Evolutionary conservation across 2,329 filamentous ascomycete genomes (phyloP).

Genomic region (Fusarium irregulare): DNA sequence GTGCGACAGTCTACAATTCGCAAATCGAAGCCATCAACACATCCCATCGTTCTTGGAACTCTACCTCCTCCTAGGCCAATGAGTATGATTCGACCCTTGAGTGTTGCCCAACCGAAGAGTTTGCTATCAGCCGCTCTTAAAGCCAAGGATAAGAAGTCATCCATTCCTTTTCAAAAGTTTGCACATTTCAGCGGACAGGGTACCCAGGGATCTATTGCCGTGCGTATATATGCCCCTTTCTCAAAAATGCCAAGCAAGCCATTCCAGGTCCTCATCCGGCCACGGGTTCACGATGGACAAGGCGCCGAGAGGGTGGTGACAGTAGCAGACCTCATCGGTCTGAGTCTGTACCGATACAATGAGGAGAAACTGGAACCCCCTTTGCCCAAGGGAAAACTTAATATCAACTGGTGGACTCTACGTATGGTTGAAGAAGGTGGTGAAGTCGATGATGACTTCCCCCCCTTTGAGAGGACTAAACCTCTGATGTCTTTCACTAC

Average conservation of each 20-base stretch:
- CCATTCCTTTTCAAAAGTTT: constrained; percentile 80
- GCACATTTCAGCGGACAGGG: constrained; percentile 81
- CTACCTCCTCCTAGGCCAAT: constrained; percentile 78
- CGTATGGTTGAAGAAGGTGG: constrained; percentile 87
- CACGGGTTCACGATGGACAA: constrained; percentile 75
- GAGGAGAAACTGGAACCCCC: constrained; percentile 79
- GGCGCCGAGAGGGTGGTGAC: constrained; percentile 71
- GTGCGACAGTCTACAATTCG: constrained; percentile 72
- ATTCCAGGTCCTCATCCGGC: constrained; percentile 77
- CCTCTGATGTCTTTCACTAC: constrained; percentile 83
- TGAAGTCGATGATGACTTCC: constrained; percentile 87
- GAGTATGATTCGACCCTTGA: constrained; percentile 71
- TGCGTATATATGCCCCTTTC: constrained; percentile 82
- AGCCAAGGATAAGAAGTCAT: constrained; percentile 74
- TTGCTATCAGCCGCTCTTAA: constrained; percentile 78
- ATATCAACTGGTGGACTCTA: constrained; percentile 85
- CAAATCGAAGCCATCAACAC: constrained; percentile 67
- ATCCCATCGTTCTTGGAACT: constrained; percentile 69
- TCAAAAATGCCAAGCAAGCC: constrained; percentile 72
- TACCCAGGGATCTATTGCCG: constrained; percentile 78
- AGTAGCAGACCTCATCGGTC: constrained; percentile 83
- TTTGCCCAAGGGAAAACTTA: constrained; percentile 72
- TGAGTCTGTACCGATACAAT: constrained; percentile 81
- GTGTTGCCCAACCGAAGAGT: constrained; percentile 76
- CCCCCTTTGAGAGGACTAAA: constrained; percentile 78